phyloP scores from a whole-genome alignment of 2,329 filamentous ascomycete species.

The Keithomyces neogunnii region DNA sequence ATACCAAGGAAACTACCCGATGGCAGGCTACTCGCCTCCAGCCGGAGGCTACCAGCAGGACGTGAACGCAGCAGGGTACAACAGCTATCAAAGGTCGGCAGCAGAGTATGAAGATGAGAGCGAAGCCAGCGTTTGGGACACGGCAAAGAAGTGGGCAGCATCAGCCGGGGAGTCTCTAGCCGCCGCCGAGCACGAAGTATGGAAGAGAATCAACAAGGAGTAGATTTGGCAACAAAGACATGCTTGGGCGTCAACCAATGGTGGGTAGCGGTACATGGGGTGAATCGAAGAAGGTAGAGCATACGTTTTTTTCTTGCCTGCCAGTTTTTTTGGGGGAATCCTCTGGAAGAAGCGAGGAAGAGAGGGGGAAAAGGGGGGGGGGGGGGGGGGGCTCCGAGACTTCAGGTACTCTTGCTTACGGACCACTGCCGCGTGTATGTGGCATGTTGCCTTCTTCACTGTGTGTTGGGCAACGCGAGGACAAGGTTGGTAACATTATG shows the following conservation, averaged over 20 bases:
- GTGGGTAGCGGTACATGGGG: no score
- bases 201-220: slow-evolving; percentile 54
- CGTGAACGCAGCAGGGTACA: slow-evolving; percentile 41
- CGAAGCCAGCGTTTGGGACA: slow-evolving; percentile 43
- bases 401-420: no score
- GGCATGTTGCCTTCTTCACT: background rate
- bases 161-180: slow-evolving; percentile 49
- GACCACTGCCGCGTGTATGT: no score
- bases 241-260: no score
- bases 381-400: no score
- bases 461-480: background rate
- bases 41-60: slow-evolving; percentile 49
- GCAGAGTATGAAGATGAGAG: slow-evolving; percentile 17
- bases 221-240: background rate
- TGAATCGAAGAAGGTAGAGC: no score
- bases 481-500: background rate
- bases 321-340: no score
- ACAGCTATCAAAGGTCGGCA: slow-evolving; percentile 35
- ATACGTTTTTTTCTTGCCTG: no score
- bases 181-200: slow-evolving; percentile 52
- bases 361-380: no score
- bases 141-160: slow-evolving; percentile 49
- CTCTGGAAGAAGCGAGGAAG: no score
- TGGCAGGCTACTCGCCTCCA: slow-evolving; percentile 33
- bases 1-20: slow-evolving; percentile 17